Evolutionary conservation across 768 basidiomycete genomes (phyloP).

Genomic region (Pleurotus cornucopiae): DNA sequence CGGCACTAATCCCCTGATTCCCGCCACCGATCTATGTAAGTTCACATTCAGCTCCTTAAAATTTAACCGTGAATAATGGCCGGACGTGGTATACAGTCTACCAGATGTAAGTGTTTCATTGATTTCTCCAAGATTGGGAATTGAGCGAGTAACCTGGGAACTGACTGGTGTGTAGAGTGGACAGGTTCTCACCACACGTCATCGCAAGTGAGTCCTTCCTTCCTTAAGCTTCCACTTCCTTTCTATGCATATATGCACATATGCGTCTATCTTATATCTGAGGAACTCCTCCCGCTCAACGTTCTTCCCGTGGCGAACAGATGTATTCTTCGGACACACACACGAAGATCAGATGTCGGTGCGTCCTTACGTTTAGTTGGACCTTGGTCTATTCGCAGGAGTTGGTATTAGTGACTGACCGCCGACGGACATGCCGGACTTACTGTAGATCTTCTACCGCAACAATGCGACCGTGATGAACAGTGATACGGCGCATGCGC

Average conservation of each 20-base stretch:
- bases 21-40: conserved; percentile 70
- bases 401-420: too few relatives aligned
- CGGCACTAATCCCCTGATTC: conserved; percentile 56
- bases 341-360: conserved; percentile 73
- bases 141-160: too few relatives aligned
- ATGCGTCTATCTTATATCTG: neutral
- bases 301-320: conserved; percentile 18
- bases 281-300: conserved; percentile 2
- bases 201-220: conserved; percentile 53
- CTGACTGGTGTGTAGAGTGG: conserved; percentile 40
- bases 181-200: conserved; percentile 76
- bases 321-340: conserved; percentile 76
- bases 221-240: too few relatives aligned
- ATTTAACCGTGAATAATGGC: too few relatives aligned
- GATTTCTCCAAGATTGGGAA: too few relatives aligned
- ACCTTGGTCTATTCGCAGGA: neutral
- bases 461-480: conserved; percentile 65
- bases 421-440: neutral
- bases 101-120: too few relatives aligned
- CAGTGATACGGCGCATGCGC: conserved; percentile 49
- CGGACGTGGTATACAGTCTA: conserved; percentile 21
- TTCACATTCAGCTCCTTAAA: conserved; percentile 7
- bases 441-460: conserved; percentile 60
- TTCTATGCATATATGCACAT: too few relatives aligned
- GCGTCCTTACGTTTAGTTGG: conserved; percentile 11